Evolutionary conservation across 73 alveolate species (phyloP).

Genomic region (Paramecium sonneborni): DNA sequence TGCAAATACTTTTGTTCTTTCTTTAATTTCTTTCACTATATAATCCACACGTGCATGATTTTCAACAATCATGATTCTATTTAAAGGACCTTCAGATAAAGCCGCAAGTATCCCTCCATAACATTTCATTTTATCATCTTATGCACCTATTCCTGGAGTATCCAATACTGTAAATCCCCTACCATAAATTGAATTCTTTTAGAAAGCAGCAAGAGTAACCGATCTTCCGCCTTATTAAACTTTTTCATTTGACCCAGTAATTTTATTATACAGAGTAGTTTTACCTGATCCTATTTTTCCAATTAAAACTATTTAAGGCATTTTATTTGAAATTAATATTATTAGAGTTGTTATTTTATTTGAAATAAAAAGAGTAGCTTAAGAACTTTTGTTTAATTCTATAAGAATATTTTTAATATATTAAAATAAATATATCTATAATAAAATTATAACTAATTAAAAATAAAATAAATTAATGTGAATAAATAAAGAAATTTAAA

Average conservation of each 20-base stretch:
- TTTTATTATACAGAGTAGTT: background rate
- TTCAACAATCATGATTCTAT: background rate
- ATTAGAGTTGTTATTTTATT: too few relatives aligned
- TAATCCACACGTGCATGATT: background rate
- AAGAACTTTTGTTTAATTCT: too few relatives aligned
- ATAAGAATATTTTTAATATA: too few relatives aligned
- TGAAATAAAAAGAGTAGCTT: too few relatives aligned
- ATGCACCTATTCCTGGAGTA: constrained; percentile 10
- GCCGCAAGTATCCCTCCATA: background rate
- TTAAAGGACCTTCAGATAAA: constrained; percentile 5
- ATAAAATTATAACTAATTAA: too few relatives aligned
- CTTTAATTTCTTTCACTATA: background rate
- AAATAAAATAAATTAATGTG: too few relatives aligned
- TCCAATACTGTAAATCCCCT: background rate
- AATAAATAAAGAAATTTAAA: too few relatives aligned
- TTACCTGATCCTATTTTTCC: background rate
- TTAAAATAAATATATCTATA: too few relatives aligned
- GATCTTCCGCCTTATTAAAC: background rate
- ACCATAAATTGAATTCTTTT: background rate
- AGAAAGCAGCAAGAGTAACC: background rate
- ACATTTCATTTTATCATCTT: background rate
- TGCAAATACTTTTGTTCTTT: background rate
- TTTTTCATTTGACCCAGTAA: background rate
- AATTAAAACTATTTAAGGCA: background rate
- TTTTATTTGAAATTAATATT: too few relatives aligned